A percentile compares a stretch with the other conserved stretches of the same genome.
Evolutionary conservation across 129 eudicot species (phyloP).

Genomic region (Solidago caesia): DNA sequence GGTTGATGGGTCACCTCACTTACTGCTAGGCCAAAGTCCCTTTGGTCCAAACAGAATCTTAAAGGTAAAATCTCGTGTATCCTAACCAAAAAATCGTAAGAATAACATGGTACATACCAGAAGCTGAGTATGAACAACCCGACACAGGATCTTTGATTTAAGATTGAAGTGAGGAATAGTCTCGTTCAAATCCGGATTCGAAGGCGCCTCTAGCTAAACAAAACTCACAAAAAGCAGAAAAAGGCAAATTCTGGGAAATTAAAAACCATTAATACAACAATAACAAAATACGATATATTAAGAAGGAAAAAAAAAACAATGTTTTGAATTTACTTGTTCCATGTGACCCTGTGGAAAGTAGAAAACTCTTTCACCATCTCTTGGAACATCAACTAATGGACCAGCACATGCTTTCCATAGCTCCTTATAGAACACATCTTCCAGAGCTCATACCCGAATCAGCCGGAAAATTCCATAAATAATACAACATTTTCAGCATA

Average conservation of each 20-base stretch:
- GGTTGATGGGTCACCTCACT: too few species aligned
- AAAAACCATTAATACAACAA: conserved; percentile 9
- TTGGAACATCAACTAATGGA: conserved; percentile 83
- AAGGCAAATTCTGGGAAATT: too few species aligned
- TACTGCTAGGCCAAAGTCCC: too few species aligned
- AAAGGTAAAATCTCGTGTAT: conserved; percentile 16
- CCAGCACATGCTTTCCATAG: conserved; percentile 98
- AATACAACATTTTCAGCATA: too few species aligned
- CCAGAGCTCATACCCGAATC: neutral
- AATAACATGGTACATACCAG: conserved; percentile 17
- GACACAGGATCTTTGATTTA: conserved; percentile 1
- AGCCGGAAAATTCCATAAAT: too few species aligned
- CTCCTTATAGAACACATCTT: conserved; percentile 62
- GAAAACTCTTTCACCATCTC: conserved; percentile 55
- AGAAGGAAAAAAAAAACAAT: too few species aligned
- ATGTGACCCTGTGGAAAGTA: conserved; percentile 96
- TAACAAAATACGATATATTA: neutral
- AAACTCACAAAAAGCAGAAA: conserved; percentile 22
- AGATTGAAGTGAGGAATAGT: neutral
- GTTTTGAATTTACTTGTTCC: conserved; percentile 60
- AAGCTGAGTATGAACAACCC: conserved; percentile 13
- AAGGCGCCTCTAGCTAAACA: conserved; percentile 53
- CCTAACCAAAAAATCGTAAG: neutral
- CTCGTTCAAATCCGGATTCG: neutral
- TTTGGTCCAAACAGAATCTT: too few species aligned